Percentiles rank a stretch among this genome's conserved stretches.
phyloP scores from a whole-genome alignment of 2,329 filamentous ascomycete genomes.

The Epichloe bromicola region DNA sequence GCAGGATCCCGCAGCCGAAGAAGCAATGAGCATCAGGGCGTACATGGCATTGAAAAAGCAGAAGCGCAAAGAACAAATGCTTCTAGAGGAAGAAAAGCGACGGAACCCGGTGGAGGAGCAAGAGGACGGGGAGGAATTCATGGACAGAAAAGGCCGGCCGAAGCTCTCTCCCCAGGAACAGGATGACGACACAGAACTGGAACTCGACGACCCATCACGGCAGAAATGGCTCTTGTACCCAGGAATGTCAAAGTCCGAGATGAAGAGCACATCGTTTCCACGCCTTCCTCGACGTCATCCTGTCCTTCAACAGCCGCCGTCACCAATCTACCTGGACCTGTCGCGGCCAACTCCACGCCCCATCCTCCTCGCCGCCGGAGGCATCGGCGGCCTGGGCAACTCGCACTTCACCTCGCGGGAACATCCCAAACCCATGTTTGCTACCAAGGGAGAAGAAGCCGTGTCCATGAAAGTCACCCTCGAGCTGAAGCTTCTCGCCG shows the following conservation, averaged over 20 bases:
- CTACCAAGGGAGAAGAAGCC: conserved; percentile 71
- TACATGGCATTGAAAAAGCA: conserved; percentile 21
- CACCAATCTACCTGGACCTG: conserved; percentile 61
- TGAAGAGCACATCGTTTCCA: conserved; percentile 39
- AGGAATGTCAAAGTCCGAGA: conserved; percentile 58
- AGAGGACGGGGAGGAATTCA: conserved; percentile 4
- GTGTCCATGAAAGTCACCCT: conserved; percentile 70
- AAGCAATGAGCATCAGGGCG: conserved; percentile 27
- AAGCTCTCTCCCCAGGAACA: conserved; percentile 7
- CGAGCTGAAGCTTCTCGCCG: conserved; percentile 87
- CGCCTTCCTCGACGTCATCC: conserved; percentile 38
- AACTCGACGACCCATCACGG: conserved; percentile 34
- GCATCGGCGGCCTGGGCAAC: conserved; percentile 82
- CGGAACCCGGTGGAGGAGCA: conserved; percentile 6
- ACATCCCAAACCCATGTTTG: conserved; percentile 69
- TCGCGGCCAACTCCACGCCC: conserved; percentile 68
- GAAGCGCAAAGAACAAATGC: conserved; percentile 16
- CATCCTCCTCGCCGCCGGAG: conserved; percentile 75
- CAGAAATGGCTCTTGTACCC: conserved; percentile 84
- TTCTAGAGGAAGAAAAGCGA: conserved; percentile 22
- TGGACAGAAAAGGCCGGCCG: conserved; percentile 4
- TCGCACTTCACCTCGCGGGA: conserved; percentile 76
- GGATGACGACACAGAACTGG: conserved; percentile 25
- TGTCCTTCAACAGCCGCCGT: conserved; percentile 52
- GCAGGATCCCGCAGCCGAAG: conserved; percentile 62